Evolutionary conservation across 2,329 filamentous ascomycete genomes (phyloP).

Genomic region (Monosporascus sp.): DNA sequence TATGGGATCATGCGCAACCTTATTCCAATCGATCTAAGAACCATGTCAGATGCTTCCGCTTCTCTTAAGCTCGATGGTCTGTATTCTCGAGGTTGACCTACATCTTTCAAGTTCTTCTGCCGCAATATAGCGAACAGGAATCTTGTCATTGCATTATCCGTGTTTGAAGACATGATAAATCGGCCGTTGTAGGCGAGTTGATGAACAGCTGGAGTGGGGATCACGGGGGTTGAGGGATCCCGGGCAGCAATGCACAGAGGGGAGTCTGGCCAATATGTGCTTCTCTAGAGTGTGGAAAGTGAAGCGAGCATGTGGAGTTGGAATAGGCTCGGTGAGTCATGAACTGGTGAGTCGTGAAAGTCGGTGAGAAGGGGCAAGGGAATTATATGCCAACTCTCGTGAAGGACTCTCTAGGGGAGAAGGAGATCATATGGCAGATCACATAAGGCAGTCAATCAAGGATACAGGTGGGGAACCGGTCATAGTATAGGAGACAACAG

Average conservation of each 20-base stretch:
- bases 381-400: conserved; percentile 31
- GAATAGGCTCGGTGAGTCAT: conserved; percentile 34
- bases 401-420: conserved; percentile 21
- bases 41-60: conserved; percentile 7
- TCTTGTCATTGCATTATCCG: conserved; percentile 51
- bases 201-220: conserved; percentile 2
- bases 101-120: conserved; percentile 56
- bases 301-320: conserved; percentile 25
- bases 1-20: conserved; percentile 49
- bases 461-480: conserved; percentile 16
- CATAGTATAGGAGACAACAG: conserved; percentile 15
- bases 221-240: conserved; percentile 11
- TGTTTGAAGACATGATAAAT: conserved; percentile 45
- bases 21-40: conserved; percentile 53
- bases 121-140: conserved; percentile 55
- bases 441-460: conserved; percentile 22
- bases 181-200: conserved; percentile 4
- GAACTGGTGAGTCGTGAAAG: conserved; percentile 29
- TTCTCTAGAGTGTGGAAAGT: conserved; percentile 12
- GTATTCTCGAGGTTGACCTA: conserved; percentile 28
- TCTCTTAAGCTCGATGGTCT: background rate
- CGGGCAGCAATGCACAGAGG: conserved; percentile 24
- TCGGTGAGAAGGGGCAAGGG: conserved; percentile 33
- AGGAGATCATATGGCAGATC: conserved; percentile 20
- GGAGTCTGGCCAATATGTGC: conserved; percentile 14